Base-by-base conservation (phyloP, 2,329 filamentous ascomycete species). In the Zymoseptoria brevis region DNA sequence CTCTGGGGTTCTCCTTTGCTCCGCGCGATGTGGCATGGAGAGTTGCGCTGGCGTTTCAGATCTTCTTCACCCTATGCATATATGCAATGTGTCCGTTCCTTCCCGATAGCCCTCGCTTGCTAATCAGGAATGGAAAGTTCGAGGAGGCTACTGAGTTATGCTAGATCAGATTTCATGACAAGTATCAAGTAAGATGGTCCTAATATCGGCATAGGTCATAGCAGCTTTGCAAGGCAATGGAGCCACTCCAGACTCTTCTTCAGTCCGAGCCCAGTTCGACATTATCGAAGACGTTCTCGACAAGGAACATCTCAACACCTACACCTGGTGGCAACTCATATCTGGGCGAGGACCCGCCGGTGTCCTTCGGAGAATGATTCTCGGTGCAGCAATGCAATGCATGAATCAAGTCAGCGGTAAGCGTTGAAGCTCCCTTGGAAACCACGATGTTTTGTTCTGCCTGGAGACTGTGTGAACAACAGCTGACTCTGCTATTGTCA, bases 31-130 rank as follows among this genome's bases (percentile, higher is more conserved):
- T 79, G 16, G 71, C 77, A 26, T 84, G 81, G 81, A 75, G 81
- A 50, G 80, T 83, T 60, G 80, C 81, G 0, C 74, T 84, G 4
- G 67, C 67, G 2, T 80, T 83, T 66, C 81, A 83, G 67, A 80
- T 81, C 63, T 68, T 81, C 60, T 83, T 83, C 62, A 80, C 80
- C 0, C 57, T 78, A 2, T 71, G 80, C 45, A 81, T 73, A 53
- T 69, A 66, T 54, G 62, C 48, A 5, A 64, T 65, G 19, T 69
- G 68, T 22, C 66, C 68, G 56, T 75, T 74, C 67, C 69, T 76
- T 16, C 74, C 74, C 0, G 72, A 75, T 29, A 72, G 68, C 19
- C 68, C 72, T 49, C 62, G 73, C 60, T 57, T 68, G 75, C 74
- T 84, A 16, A 79, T 83, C 35, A 70, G 82, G 51, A 81, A 81